Evolutionary conservation across 192 early-diverging fungal genomes (phyloP), one percentile per base, ranked within the genome.

Genomic region (Allomyces macrogynus): DNA sequence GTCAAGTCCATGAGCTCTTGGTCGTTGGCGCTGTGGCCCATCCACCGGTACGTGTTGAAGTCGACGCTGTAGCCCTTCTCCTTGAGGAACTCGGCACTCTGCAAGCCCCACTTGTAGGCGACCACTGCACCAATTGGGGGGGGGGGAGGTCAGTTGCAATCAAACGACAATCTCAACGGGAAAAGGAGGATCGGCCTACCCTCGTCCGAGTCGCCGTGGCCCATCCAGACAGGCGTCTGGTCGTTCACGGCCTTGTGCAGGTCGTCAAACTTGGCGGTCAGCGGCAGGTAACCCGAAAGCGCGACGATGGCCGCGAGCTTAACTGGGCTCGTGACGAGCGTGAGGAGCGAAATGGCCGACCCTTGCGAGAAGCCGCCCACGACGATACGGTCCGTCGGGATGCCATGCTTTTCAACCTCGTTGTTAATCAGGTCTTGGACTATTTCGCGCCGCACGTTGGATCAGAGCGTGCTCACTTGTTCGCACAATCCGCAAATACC

Each of bases 311-410:
- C 90, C 11, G 72, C 88, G 4, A 89, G 72, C 66, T 81, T 81
- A 61, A 77, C 71, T 64, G 84, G 85, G 8, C 84, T 80, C 27
- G 86, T 85, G 67, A 95, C 70, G 5, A 77, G 82, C 10, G 81
- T 80, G 65, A 88, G 70, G 54, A 95, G 71, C 12, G 86, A 63
- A 76, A 92, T 78, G 0, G 86, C 92, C n/a, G 79, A 77, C 57
- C 86, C 91, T 73, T 98, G 95, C 23, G 91, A 93, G 67, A 98
- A 98, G 0, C 95, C 95, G 63, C 90, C 92, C 20, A 98, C 60
- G 43, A 96, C 84, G 61, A 98, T 98, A 20, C 90, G 80, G 44
- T 84, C 73, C 7, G 89, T 72, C 3, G 88, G 80, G 62, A 91
- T 93, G 5, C 89, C 85, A 16, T 57, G 49, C 23, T 76, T 62